Conservation (phyloP, 1,139 yeast species). For the Kurtzmaniella natalensis region DNA sequence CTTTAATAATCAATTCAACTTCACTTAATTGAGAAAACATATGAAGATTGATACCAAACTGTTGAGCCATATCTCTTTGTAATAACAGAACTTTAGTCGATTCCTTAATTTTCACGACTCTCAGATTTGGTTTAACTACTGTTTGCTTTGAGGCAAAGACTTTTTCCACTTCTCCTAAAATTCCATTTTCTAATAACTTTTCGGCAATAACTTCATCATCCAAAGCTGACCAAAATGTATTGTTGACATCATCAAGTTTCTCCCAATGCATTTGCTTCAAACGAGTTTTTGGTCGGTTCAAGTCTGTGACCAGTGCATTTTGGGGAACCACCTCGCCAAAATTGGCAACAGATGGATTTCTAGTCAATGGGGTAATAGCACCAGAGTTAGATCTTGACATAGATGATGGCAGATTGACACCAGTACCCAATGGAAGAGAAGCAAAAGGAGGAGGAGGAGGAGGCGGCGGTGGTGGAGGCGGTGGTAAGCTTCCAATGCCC, state of each 20-base stretch:
- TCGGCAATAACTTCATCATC: slow-evolving; percentile 46
- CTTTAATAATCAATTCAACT: slow-evolving; percentile 57
- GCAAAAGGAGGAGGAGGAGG: slow-evolving; percentile 36
- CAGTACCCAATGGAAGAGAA: slow-evolving; percentile 6
- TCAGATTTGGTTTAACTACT: slow-evolving; percentile 36
- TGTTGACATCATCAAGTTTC: slow-evolving; percentile 61
- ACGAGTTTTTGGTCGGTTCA: slow-evolving; percentile 53
- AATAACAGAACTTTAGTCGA: slow-evolving; percentile 53
- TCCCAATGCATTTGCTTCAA: slow-evolving; percentile 97
- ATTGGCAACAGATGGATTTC: not conserved
- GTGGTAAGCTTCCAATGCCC: not conserved
- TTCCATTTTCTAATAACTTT: slow-evolving; percentile 62
- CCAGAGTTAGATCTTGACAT: not conserved
- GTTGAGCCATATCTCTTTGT: slow-evolving; percentile 71
- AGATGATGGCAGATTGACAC: slow-evolving; percentile 15
- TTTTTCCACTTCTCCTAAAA: slow-evolving; percentile 71
- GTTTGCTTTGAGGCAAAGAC: slow-evolving; percentile 67
- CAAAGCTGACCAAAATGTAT: slow-evolving; percentile 78
- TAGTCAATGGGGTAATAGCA: not conserved
- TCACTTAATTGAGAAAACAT: slow-evolving; percentile 64
- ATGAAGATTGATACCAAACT: slow-evolving; percentile 89
- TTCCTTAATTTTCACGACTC: slow-evolving; percentile 16
- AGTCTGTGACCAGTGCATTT: slow-evolving; percentile 1
- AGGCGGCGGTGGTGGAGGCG: slow-evolving; percentile 19
- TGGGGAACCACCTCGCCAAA: slow-evolving; percentile 8